Evolutionary conservation across 805 yeast genomes (phyloP).

Genomic region (Nakazawaea siamensis): DNA sequence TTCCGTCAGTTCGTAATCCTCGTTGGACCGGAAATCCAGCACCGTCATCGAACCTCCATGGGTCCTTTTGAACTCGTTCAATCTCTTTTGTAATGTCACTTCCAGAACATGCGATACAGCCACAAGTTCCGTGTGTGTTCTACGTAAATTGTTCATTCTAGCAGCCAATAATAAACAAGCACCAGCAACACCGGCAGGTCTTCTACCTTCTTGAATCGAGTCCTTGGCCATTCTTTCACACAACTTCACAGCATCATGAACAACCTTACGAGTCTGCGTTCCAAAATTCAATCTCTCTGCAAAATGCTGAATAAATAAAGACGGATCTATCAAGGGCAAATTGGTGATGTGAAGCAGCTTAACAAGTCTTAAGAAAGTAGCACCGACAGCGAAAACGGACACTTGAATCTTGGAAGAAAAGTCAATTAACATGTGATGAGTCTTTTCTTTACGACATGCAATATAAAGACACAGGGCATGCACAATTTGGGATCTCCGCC

Average conservation of each 20-base stretch:
- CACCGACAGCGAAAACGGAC: conserved; percentile 90
- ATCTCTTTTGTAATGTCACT: conserved; percentile 82
- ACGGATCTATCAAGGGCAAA: conserved; percentile 89
- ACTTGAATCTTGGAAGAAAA: conserved; percentile 86
- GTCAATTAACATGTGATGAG: conserved; percentile 94
- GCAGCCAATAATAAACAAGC: conserved; percentile 92
- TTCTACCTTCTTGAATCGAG: conserved; percentile 94
- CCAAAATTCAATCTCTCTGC: conserved; percentile 83
- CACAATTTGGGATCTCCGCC: conserved; percentile 93
- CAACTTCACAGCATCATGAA: conserved; percentile 77
- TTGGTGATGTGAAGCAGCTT: conserved; percentile 68
- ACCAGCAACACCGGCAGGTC: conserved; percentile 98
- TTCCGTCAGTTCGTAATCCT: conserved; percentile 35
- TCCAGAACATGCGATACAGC: conserved; percentile 94
- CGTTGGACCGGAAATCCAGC: conserved; percentile 56
- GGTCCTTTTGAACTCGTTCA: conserved; percentile 80
- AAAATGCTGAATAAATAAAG: conserved; percentile 87
- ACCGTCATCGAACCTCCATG: conserved; percentile 68
- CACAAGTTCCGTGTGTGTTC: conserved; percentile 89
- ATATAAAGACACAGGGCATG: conserved; percentile 91
- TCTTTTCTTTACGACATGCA: conserved; percentile 85
- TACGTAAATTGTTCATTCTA: conserved; percentile 89
- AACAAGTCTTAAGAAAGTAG: conserved; percentile 91
- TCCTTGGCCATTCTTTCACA: conserved; percentile 90
- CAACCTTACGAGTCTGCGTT: conserved; percentile 62